Base-by-base conservation (phyloP, 2,329 filamentous ascomycete genomes). In the Hymenoscyphus linearis region DNA sequence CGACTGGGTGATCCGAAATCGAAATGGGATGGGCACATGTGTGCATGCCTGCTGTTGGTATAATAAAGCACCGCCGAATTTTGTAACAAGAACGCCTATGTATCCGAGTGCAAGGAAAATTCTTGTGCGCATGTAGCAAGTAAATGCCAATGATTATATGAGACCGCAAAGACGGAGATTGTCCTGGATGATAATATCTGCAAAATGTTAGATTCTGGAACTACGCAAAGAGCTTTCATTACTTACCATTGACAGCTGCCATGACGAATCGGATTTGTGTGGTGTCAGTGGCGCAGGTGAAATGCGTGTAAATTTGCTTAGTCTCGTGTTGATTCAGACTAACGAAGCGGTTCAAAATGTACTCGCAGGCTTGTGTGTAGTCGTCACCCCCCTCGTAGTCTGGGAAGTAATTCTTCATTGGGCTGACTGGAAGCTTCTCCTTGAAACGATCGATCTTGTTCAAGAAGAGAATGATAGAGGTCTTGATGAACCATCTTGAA, bases 111-210 rank as follows among this genome's bases (percentile, higher is more conserved):
- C 54, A 68, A 69, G 53, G 57, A 64, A 65, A 66, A 67, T 55
- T 62, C 55, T 63, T 62, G 56, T 60, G 63, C 52, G 64, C 57
- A 64, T 59, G 54, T 52, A 56, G 56, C 40, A 55, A 59, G 55
- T 27, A 34, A 57, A 58, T 60, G 56, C 56, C 34, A 36, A 37
- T 59, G 59, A 67, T 66, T 89, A 97, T 84, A 98, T 97, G 76
- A 98, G 82, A 84, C 93, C 93, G 78, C 93, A 97, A 77, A 96
- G 85, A 77, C 95, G 89, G 67, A 99, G 86, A 80, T 99, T 99
- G 80, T 98, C 95, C 82, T 99, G 95, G 77, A 99, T 99, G 80
- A 99, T 99, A 77, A 99, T 99, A 80, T 99, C 95, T 96, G 68
- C 6, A 57, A 26, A 27, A 14, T 31, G 71, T 88, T 78, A 86